Evolutionary conservation across 768 basidiomycete species (phyloP), one percentile per base, ranked within the genome.

Genomic region (Tephrocybe sp.): DNA sequence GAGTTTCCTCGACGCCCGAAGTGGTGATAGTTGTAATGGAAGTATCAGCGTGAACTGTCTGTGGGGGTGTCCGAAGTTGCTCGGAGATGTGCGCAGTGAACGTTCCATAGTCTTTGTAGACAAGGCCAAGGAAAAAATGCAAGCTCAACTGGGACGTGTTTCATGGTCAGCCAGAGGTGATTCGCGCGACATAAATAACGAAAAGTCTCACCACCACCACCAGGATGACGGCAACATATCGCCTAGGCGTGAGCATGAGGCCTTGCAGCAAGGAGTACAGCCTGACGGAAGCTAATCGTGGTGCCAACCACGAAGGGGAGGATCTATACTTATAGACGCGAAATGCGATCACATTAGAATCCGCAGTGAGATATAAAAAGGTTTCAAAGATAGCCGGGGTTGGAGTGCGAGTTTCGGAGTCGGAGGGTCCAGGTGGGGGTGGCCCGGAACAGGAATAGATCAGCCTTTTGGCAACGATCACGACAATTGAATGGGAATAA

Each of bases 181-280:
- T 28, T 15, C 13, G 26, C 24, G n/a, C 13, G 18, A 27, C 12
- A 24, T 35, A 12, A 25, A 9, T 27, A 25, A 11, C 27, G 16
- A 13, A 37, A 44, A 27, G 66, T 25, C 79, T 49, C 49, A 82
- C 83, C 45, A 83, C 68, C 40, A 74, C 59, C 51, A 66, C 68
- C 28, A 82, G 57, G 44, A 71, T 64, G 51, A 83, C 64, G 26
- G 78, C 48, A 42, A 87, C 64, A 50, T 83, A 81, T 58, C 84
- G 78, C 70, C 79, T 74, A 37, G 82, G 77, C 42, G 84, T 80
- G 76, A 83, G 76, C 75, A 82, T 78, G 64, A 47, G 44, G 37
- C 16, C 49, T 22, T 34, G 36, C 44, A 27, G 21, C 40, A 25
- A 22, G 39, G 39, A 25, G 36, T 43, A 41, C 26, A 38, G 26